Evolutionary conservation across 176 grass and related monocot genomes (phyloP), one percentile per base, ranked within the genome.

Genomic region (Oryza longistaminata): DNA sequence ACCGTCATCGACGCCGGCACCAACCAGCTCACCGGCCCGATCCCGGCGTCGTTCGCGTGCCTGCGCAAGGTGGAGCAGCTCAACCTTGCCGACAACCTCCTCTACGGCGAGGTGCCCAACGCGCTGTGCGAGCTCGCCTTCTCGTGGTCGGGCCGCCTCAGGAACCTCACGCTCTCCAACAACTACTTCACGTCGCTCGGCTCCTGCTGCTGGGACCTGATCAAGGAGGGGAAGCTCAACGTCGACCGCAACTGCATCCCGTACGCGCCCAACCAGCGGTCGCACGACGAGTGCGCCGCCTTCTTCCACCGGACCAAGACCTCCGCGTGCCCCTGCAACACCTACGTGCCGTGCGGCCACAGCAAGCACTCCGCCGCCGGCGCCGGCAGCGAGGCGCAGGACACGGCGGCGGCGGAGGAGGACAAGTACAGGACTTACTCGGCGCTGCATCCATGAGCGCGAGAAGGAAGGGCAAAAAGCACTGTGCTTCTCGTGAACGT

Each of bases 151-250:
- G 86, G 86, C 8, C 12, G 60, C 37, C 93, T 98, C 66, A 12
- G 17, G 71, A 97, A 98, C 84, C 87, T 98, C 60, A 90, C 93
- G 25, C 89, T 98, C 71, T 95, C 93, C 8, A 83, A 33, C 73
- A 98, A 98, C 91, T 98, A 92, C 91, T 93, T 98, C 79, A 93
- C 92, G 26, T 90, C 88, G 25, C 37, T 98, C 5, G 95, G 89
- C 1, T 44, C 76, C 0, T 90, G 82, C 85, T 98, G 95, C 92
- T 86, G 79, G 85, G 66, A 16, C 8, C 64, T 98, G 11, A 21
- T 98, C 81, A 77, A 85, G 76, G 4, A 68, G 2, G 83, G 85
- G 7, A 79, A 68, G 71, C 73, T 98, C 87, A 88, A 92, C 84
- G 90, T 98, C 83, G 90, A 66, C 7, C 80, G 88, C 52, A 98